phyloP scores from a whole-genome alignment of 306 rosid genomes.

The Quercus agrifolia region DNA sequence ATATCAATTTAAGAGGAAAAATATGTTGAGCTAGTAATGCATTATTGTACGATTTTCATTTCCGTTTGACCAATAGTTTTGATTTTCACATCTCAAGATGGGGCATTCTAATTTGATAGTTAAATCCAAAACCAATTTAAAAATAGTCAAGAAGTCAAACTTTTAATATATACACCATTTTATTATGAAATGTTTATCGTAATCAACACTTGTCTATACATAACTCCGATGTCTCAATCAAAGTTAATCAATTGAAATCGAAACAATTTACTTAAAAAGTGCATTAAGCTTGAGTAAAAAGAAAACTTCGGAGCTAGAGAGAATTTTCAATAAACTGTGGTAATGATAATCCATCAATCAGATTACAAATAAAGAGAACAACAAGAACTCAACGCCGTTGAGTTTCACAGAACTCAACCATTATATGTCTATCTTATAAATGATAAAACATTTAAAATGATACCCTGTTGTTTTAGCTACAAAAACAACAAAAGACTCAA shows the following conservation, averaged over 20 bases:
- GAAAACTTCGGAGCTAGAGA: not conserved
- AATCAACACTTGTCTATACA: too few species aligned
- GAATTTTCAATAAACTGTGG: not conserved
- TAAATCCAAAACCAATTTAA: not conserved
- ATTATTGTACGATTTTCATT: not conserved
- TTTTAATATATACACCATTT: not conserved
- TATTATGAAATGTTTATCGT: not conserved
- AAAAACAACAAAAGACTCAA: not conserved
- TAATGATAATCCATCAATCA: not conserved
- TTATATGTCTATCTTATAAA: not conserved
- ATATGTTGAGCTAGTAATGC: too few species aligned
- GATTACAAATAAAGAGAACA: not conserved
- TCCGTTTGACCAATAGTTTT: not conserved
- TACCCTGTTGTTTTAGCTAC: not conserved
- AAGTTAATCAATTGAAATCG: too few species aligned
- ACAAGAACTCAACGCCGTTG: conserved; percentile 5
- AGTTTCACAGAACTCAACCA: conserved; percentile 3
- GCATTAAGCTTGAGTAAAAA: not conserved
- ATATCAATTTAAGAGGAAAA: too few species aligned
- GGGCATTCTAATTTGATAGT: not conserved
- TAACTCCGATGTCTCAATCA: too few species aligned
- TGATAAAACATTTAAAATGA: too few species aligned
- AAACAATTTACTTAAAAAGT: too few species aligned
- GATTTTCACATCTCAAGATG: not conserved
- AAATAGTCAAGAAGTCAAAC: not conserved